Base-by-base conservation (phyloP, 768 basidiomycete species). In the Trametes sanguinea region DNA sequence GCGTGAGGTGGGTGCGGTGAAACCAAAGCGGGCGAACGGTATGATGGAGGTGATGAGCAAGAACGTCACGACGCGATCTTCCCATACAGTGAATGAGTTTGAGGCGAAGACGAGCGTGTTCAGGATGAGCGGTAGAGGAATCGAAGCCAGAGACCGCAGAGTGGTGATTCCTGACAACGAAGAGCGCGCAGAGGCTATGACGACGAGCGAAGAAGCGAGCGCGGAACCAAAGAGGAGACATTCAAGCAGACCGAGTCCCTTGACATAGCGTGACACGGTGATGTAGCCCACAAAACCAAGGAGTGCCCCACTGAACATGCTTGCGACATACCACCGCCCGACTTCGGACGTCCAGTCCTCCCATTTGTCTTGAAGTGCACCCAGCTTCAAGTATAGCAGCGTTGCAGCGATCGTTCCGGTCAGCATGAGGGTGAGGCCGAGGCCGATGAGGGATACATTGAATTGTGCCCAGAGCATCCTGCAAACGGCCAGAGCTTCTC, bases 51-150 rank as follows among this genome's bases (percentile, higher is more conserved):
- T 83, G 46, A 87, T 71, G 62, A 88, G 76, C 56, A 98, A 81
- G 81, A 87, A 95, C 7, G 86, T 83, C 10, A 90, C 80, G 57
- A 92, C 78, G 35, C 83, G 83, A 72, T 98, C 95, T 81, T 99
- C 97, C 94, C 95, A 98, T 73, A 98, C 84, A n/a, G 92, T 93
- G 78, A 93, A 96, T 0, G 95, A 97, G 77, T 98, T 98, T 29
- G 95, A 96, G 14, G 89, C 83, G 75, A 96, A 96, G 6, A 88
- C 78, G 3, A 89, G 56, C 1, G 87, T 75, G 68, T 98, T 95
- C 2, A 94, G 77, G 58, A 85, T 58, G 57, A 89, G 80, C 37
- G 86, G 75, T 42, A 90, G 64, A 1, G 81, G 78, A 2, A 74
- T 45, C 40, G 62, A 69, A 14, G 59, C 60, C 43, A 57, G 62